Evolutionary conservation across 345 rosid species (phyloP).

Genomic region (Hypericum perforatum): DNA sequence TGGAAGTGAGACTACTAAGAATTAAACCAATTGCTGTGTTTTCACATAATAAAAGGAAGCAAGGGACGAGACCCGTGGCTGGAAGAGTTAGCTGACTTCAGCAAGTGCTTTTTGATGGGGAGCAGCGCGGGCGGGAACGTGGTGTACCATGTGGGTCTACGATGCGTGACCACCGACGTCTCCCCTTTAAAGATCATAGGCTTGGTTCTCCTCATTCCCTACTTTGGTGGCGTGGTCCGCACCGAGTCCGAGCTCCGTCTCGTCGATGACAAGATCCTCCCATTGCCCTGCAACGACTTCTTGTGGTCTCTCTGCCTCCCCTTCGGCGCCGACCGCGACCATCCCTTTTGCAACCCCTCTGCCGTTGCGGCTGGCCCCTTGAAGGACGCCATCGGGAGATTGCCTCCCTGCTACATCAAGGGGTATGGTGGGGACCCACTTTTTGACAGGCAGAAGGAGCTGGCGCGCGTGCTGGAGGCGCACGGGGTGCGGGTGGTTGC

Average conservation of each 20-base stretch:
- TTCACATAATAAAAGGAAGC: background rate
- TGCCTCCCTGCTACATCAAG: constrained; percentile 37
- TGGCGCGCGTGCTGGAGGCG: constrained; percentile 36
- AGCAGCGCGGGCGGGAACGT: constrained; percentile 68
- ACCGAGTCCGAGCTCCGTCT: constrained; percentile 50
- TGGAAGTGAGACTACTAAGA: too few species aligned
- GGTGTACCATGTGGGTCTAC: constrained; percentile 50
- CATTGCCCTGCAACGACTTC: constrained; percentile 42
- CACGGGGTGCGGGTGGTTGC: constrained; percentile 51
- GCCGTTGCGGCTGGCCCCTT: constrained; percentile 16
- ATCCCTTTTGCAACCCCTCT: constrained; percentile 54
- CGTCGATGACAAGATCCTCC: constrained; percentile 40
- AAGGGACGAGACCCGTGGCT: constrained; percentile 55
- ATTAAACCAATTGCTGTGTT: too few species aligned
- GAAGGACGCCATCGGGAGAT: constrained; percentile 34
- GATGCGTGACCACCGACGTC: constrained; percentile 34
- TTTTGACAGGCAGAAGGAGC: constrained; percentile 52
- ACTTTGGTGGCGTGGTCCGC: constrained; percentile 48
- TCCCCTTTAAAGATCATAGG: constrained; percentile 50
- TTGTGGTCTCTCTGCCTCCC: constrained; percentile 70
- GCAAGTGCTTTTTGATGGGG: constrained; percentile 55
- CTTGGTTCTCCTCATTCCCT: constrained; percentile 55
- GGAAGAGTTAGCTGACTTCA: constrained; percentile 44
- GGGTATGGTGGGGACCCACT: constrained; percentile 77
- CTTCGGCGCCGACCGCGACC: constrained; percentile 54